Evolutionary conservation across 208 protist species (phyloP).

Genomic region (Crithidia bombi): DNA sequence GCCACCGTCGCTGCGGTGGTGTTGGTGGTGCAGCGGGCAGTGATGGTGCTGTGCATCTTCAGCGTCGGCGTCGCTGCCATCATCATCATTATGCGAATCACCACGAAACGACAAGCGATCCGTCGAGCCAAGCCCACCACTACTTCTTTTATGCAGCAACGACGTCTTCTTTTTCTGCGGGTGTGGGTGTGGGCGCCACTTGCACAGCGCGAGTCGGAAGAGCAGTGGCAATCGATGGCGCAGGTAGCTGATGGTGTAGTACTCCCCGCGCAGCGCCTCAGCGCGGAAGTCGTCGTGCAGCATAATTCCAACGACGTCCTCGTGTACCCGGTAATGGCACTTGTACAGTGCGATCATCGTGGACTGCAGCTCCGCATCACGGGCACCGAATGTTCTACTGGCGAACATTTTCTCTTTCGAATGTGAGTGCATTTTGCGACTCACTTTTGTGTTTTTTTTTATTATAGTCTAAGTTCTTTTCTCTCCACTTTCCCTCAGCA

Average conservation of each 20-base stretch:
- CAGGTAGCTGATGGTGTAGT: slow-evolving; percentile 32
- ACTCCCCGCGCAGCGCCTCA: slow-evolving; percentile 30
- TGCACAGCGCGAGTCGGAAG: slow-evolving; percentile 33
- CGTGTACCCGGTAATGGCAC: slow-evolving; percentile 16
- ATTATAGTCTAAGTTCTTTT: too few species aligned
- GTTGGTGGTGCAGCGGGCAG: background rate
- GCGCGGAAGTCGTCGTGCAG: slow-evolving; percentile 36
- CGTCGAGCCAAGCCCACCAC: background rate
- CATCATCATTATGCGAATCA: background rate
- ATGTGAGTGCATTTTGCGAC: too few species aligned
- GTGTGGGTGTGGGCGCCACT: slow-evolving; percentile 17
- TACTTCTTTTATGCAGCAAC: background rate
- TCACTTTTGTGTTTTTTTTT: background rate
- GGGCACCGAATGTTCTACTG: slow-evolving; percentile 6
- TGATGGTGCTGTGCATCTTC: background rate
- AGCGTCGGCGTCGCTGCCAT: background rate
- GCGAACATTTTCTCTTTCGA: slow-evolving; percentile 14
- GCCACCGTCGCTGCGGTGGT: background rate
- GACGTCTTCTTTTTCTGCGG: background rate
- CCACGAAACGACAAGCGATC: background rate
- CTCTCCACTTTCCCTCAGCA: too few species aligned
- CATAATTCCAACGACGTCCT: slow-evolving; percentile 32
- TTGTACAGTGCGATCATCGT: slow-evolving; percentile 23
- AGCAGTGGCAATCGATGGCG: slow-evolving; percentile 39
- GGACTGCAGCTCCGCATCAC: slow-evolving; percentile 20